phyloP scores from a whole-genome alignment of 495 filamentous ascomycete species.

The Jackrogersella minutella region DNA sequence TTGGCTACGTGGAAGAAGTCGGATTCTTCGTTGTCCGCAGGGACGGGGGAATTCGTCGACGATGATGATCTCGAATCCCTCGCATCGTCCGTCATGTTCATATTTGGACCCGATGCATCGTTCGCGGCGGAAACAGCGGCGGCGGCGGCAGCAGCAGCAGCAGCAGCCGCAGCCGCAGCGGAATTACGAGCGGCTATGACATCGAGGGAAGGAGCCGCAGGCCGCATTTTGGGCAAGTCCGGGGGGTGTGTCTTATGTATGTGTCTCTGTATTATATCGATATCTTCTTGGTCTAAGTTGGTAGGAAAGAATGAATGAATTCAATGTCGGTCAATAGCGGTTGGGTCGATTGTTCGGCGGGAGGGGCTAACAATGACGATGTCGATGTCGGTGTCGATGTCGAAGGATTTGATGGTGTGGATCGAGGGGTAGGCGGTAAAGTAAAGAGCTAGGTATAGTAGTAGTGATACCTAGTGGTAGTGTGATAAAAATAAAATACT shows the following conservation, averaged over 20 bases:
- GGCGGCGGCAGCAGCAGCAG: constrained; percentile 1
- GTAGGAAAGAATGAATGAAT: too few relatives aligned
- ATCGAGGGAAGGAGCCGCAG: constrained; percentile 53
- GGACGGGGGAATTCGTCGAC: constrained; percentile 83
- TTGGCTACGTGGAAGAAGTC: constrained; percentile 89
- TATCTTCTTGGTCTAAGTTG: constrained; percentile 1
- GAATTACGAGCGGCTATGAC: constrained; percentile 51
- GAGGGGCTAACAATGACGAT: too few relatives aligned
- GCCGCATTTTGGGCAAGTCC: constrained; percentile 35
- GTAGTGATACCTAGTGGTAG: neutral
- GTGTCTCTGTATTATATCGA: neutral
- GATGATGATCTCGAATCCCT: constrained; percentile 65
- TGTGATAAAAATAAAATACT: neutral
- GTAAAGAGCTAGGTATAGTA: constrained; percentile 1
- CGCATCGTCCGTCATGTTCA: constrained; percentile 21
- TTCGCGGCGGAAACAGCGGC: constrained; percentile 1
- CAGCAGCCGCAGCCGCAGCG: constrained; percentile 18
- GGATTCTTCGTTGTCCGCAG: constrained; percentile 81
- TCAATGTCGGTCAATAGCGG: neutral
- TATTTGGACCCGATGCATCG: constrained; percentile 13
- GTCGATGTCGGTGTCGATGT: constrained; percentile 13
- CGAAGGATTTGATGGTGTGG: constrained; percentile 16
- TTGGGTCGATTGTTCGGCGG: neutral
- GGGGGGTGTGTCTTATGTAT: neutral
- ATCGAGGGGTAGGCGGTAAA: constrained; percentile 27